Evolutionary conservation across 495 filamentous ascomycete genomes (phyloP), one percentile per base, ranked within the genome.

Genomic region (Penicillium canescens): DNA sequence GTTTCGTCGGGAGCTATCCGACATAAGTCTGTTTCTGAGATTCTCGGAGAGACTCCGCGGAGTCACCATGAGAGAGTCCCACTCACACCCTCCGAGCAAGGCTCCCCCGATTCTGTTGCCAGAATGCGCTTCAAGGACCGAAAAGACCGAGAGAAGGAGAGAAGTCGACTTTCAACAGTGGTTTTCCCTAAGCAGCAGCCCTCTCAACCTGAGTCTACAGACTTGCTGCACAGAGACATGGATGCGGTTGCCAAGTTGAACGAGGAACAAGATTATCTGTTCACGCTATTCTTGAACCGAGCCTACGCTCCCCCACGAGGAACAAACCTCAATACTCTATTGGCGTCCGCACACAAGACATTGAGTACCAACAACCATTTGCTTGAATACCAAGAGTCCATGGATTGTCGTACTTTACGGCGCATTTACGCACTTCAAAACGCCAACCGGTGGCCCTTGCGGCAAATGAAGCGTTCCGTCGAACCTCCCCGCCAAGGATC

Each of bases 351-450:
- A 3, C 83, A 90, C 60, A 96, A 96, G 62, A 92, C 89, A 0
- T 60, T 96, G 24, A 87, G 83, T 16, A 96, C 92, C 0, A 73
- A 82, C 2, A 90, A 94, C 61, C 85, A 90, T 50, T 81, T 85
- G 23, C 78, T 91, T 3, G 85, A 86, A 16, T 83, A 92, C 40
- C 81, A 88, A 39, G 94, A 98, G 59, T 81, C 85, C 42, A 90
- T 92, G 72, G 89, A 94, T 50, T 89, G 87, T 57, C 87, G 87
- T 46, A 87, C 96, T 10, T 64, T 97, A 11, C 86, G 87, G 18
- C 79, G 90, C 5, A 91, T 98, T 13, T 94, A 96, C 58, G 84
- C 91, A 42, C 78, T 98, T 37, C 94, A 98, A 60, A 87, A 88
- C 60, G 83, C 88, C 13, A 91, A 93, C 57, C 83, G 89, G 54